Evolutionary conservation across 352 stramenopile genomes (phyloP).

Genomic region (Phytophthora chlamydospora): DNA sequence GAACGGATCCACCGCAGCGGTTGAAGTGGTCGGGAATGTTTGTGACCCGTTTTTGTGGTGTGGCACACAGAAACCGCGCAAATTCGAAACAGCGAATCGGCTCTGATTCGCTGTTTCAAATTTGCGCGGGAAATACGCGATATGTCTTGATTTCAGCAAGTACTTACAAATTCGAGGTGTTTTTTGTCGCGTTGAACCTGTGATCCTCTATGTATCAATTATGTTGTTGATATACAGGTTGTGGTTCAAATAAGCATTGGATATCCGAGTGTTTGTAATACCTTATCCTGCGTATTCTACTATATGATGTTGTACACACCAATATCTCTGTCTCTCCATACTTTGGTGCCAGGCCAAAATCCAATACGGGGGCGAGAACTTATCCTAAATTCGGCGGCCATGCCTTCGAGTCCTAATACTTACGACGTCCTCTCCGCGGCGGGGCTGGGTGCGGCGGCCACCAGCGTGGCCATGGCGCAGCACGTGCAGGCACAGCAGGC

Average conservation of each 20-base stretch:
- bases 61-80: conserved; percentile 1
- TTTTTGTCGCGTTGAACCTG: no score
- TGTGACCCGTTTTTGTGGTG: not conserved
- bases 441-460: conserved; percentile 19
- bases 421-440: conserved; percentile 35
- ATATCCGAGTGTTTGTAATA: no score
- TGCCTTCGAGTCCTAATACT: conserved; percentile 90
- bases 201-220: no score
- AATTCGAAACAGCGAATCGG: no score
- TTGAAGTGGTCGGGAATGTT: conserved; percentile 22
- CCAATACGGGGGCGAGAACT: conserved; percentile 74
- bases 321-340: conserved; percentile 11
- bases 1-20: not conserved
- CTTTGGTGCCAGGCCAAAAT: conserved; percentile 26
- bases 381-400: conserved; percentile 39
- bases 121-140: no score
- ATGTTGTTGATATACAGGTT: no score
- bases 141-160: no score
- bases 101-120: no score
- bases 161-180: no score
- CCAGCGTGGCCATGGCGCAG: conserved; percentile 33
- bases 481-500: conserved; percentile 35
- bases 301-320: conserved; percentile 2
- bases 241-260: no score
- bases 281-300: no score